Percentiles rank a stretch among this genome's conserved stretches.
Conservation (phyloP, 495 filamentous ascomycete species). For the Aspergillus baeticus region DNA sequence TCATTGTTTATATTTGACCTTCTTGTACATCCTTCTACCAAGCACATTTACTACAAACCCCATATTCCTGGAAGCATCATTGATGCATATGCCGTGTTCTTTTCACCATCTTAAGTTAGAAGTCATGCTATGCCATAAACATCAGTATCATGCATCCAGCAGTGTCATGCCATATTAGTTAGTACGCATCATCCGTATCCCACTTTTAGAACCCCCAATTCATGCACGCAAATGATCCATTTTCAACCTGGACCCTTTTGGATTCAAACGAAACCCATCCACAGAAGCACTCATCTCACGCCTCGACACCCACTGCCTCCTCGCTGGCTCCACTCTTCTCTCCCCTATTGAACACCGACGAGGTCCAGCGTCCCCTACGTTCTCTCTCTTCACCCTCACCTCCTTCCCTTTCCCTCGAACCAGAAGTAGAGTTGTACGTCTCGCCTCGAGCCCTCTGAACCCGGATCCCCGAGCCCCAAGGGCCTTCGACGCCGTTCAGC, state of each 20-base stretch:
- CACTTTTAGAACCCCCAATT: no score
- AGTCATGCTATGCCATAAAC: slow-evolving; percentile 3
- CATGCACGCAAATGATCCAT: no score
- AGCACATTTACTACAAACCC: no score
- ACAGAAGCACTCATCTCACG: neutral
- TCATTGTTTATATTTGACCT: no score
- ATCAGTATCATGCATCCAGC: neutral
- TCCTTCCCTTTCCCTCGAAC: neutral
- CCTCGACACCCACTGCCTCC: neutral
- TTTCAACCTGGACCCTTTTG: no score
- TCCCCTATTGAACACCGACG: neutral
- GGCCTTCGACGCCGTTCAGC: slow-evolving; percentile 38
- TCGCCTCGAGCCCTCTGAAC: slow-evolving; percentile 42
- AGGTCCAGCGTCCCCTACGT: neutral
- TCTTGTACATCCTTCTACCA: no score
- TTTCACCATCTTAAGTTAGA: neutral
- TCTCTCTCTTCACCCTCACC: slow-evolving; percentile 20
- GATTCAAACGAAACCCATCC: no score
- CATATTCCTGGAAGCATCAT: no score
- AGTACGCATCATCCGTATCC: neutral
- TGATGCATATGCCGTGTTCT: no score
- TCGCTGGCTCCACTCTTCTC: neutral
- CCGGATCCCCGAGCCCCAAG: slow-evolving; percentile 47
- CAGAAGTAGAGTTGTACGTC: slow-evolving; percentile 19
- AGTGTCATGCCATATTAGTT: neutral